phyloP scores from a whole-genome alignment of 805 yeast genomes.

The Kodamaea nitidulidarum region DNA sequence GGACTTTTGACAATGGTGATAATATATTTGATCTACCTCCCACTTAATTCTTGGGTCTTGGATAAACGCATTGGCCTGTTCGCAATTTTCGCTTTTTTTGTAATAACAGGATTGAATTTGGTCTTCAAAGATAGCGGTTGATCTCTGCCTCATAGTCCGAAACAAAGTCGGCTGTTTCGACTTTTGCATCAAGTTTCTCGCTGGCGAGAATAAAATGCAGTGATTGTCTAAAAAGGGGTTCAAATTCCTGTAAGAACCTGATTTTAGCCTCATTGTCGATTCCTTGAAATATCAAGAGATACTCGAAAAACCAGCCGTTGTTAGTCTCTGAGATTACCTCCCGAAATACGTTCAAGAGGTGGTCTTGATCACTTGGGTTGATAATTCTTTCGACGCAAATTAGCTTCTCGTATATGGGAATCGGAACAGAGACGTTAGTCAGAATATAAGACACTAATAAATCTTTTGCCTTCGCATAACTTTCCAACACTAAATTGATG shows the following conservation, averaged over 20 bases:
- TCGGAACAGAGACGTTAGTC: constrained; percentile 21
- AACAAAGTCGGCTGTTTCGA: not conserved
- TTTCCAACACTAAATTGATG: constrained; percentile 36
- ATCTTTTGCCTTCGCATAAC: constrained; percentile 35
- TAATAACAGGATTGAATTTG: constrained; percentile 2
- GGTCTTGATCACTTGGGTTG: constrained; percentile 21
- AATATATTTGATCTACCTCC: constrained; percentile 24
- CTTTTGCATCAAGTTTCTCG: constrained; percentile 4
- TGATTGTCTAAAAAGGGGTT: constrained; percentile 12
- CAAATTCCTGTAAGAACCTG: constrained; percentile 23
- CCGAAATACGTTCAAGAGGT: constrained; percentile 24
- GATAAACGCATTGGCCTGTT: constrained; percentile 27
- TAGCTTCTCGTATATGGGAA: constrained; percentile 40
- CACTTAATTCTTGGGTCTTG: constrained; percentile 32
- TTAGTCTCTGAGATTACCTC: constrained; percentile 27
- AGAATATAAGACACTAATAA: constrained; percentile 26
- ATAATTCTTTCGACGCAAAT: constrained; percentile 38
- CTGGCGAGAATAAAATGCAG: constrained; percentile 8
- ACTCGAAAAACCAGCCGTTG: constrained; percentile 34
- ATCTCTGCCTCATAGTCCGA: constrained; percentile 9
- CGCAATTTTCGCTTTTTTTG: constrained; percentile 6
- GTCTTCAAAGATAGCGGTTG: not conserved
- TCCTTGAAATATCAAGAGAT: constrained; percentile 23
- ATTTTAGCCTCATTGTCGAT: constrained; percentile 16
- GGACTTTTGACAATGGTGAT: constrained; percentile 23